Percentiles rank a stretch among this genome's conserved stretches.
Conservation (phyloP, 176 grass and related monocot species). For the Luzula sylvatica region DNA sequence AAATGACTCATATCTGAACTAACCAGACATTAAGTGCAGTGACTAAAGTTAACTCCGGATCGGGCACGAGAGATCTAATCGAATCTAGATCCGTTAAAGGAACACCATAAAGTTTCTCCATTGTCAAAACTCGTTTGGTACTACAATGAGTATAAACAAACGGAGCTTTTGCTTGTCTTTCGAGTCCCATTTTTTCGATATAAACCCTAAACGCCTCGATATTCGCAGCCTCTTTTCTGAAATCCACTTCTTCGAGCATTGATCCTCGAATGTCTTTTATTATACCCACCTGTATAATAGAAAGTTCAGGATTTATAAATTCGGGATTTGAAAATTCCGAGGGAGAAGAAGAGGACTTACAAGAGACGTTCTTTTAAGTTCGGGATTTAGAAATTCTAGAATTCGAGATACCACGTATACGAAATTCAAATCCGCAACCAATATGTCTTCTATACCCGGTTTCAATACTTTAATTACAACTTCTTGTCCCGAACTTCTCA, state of each 20-base stretch:
- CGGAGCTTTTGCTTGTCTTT: conserved; percentile 83
- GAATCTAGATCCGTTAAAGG: conserved; percentile 95
- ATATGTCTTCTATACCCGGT: conserved; percentile 83
- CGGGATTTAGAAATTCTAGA: conserved; percentile 87
- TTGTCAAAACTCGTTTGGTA: conserved; percentile 68
- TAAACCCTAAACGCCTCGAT: conserved; percentile 76
- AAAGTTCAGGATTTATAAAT: not conserved
- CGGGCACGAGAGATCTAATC: conserved; percentile 77
- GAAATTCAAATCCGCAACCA: conserved; percentile 96
- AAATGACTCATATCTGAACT: too few species aligned
- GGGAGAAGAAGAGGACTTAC: conserved; percentile 26
- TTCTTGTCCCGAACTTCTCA: conserved; percentile 89
- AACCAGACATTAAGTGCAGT: conserved; percentile 98
- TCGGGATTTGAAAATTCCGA: too few species aligned
- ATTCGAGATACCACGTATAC: conserved; percentile 80
- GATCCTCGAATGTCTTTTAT: conserved; percentile 90
- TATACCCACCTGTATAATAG: conserved; percentile 54
- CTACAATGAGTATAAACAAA: conserved; percentile 78
- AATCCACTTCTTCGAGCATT: conserved; percentile 99
- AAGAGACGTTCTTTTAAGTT: conserved; percentile 81
- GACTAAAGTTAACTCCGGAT: conserved; percentile 80
- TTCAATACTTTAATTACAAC: conserved; percentile 98
- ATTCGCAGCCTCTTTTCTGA: conserved; percentile 90
- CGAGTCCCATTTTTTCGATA: conserved; percentile 70
- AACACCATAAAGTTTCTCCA: conserved; percentile 98